Base-by-base conservation (phyloP, 1,139 yeast genomes). In the Suhomyces kunorum region DNA sequence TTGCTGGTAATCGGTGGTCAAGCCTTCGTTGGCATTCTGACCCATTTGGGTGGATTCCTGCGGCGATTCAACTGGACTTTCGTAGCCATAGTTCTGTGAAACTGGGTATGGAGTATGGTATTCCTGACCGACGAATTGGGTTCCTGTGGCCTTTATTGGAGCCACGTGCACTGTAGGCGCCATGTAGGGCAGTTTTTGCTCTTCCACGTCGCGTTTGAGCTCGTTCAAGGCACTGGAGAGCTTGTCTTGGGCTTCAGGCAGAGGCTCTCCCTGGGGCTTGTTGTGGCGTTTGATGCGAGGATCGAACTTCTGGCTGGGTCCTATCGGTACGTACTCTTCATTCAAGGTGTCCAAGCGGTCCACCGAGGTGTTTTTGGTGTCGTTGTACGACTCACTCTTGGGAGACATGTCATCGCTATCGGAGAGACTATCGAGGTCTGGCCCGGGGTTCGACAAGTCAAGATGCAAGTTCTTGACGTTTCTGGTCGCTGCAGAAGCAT, bases 401-500 rank as follows among this genome's bases (percentile, higher is more conserved):
- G 47, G 44, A 8, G 50, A 48, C 13, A 38, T 51, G 18, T 43
- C 50, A 23, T 40, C 34, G 9, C 45, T 39, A 19, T 44, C 49
- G 8, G 46, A 40, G 12, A 37, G 14, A 22, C 36, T 43, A 22
- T 40, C 44, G 14, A 38, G 9, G 18, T 42, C 42, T 3, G 6
- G 43, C 17, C 22, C 18, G 8, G 23, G 24, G 23, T 43, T 41
- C 25, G 47, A 45, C 39, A 67, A 53, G 41, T 63, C 54, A 32
- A 66, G 58, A 9, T 54, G 60, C 37, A 68, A 56, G 39, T 64
- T 64, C 55, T 63, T 66, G 38, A 55, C 48, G 47, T 68, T 68
- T 44, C 56, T 63, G 11, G 34, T 27, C 2, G 39, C 22, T 5
- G 32, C 13, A 14, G 40, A 37, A 1, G 55, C 38, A 14, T 40